A percentile compares a stretch with the other conserved stretches of the same genome.
Conservation (phyloP, 2,329 filamentous ascomycete species). For the Macrophomina phaseolina region DNA sequence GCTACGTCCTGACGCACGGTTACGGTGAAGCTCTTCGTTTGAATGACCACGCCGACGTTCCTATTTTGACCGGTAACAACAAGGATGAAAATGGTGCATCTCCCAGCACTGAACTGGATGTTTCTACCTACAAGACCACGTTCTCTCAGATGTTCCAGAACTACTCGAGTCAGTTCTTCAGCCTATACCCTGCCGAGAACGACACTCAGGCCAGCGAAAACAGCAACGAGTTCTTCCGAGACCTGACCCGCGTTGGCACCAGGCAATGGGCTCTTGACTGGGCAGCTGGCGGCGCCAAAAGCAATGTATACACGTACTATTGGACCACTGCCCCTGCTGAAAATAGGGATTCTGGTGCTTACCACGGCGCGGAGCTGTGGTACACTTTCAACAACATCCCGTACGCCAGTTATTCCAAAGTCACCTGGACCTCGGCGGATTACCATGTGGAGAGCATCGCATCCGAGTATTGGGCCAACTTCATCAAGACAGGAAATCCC, state of each 20-base stretch:
- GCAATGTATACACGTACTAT: constrained; percentile 44
- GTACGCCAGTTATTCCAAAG: constrained; percentile 28
- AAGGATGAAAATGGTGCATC: constrained; percentile 61
- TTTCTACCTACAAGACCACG: neutral
- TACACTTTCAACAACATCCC: constrained; percentile 48
- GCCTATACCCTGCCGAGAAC: constrained; percentile 9
- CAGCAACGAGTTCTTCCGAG: constrained; percentile 29
- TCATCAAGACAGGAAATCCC: constrained; percentile 19
- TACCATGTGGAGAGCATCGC: constrained; percentile 33
- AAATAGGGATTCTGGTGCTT: constrained; percentile 43
- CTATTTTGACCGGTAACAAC: constrained; percentile 62
- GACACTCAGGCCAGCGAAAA: constrained; percentile 28
- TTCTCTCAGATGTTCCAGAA: constrained; percentile 28
- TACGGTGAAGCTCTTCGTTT: constrained; percentile 15
- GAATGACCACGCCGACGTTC: constrained; percentile 49
- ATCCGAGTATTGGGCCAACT: constrained; percentile 23
- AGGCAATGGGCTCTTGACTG: constrained; percentile 35
- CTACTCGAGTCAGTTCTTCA: neutral
- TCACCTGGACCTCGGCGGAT: constrained; percentile 37
- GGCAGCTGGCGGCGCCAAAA: constrained; percentile 28
- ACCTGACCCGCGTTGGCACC: constrained; percentile 37
- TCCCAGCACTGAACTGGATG: constrained; percentile 56
- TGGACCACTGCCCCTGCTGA: constrained; percentile 46
- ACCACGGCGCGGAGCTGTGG: constrained; percentile 47
- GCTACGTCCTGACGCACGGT: constrained; percentile 25